These are phyloP conservation scores for Dryas integrifolia DNA, from an alignment of 331 rosid species.

Conservation along the genomic window DNA sequence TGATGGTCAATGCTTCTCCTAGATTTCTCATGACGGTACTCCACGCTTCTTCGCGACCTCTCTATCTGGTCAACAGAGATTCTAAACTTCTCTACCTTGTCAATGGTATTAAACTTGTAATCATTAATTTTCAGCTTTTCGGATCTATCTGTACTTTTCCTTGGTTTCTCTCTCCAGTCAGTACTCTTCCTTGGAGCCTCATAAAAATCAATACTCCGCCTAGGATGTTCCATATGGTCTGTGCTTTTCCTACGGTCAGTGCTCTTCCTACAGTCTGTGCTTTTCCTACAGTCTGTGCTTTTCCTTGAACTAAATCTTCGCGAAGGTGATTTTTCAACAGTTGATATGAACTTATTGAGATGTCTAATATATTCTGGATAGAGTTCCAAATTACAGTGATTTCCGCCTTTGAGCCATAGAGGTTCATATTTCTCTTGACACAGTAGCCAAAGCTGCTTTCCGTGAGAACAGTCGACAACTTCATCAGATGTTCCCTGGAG, in stretches of 20 bases:
- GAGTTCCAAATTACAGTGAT: constrained; percentile 62
- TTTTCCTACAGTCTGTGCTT: constrained; percentile 50
- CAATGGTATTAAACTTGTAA: constrained; percentile 51
- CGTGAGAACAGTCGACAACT: constrained; percentile 73
- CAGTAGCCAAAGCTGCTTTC: constrained; percentile 67
- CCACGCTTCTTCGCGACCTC: constrained; percentile 78
- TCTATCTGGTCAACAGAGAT: constrained; percentile 66
- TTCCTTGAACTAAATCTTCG: constrained; percentile 61
- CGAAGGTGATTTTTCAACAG: constrained; percentile 62
- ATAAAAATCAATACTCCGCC: constrained; percentile 61
- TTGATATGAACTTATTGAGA: constrained; percentile 58
- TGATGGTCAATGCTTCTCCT: constrained; percentile 79
- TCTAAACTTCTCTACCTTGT: constrained; percentile 65
- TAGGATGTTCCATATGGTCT: constrained; percentile 61
- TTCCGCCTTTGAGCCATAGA: constrained; percentile 74
- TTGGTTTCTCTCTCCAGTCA: constrained; percentile 78
- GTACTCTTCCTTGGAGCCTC: constrained; percentile 70
- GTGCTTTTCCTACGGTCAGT: constrained; percentile 27
- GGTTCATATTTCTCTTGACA: constrained; percentile 80
- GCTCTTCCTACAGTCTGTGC: background rate
- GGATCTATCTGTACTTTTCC: constrained; percentile 65
- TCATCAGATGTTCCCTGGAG: constrained; percentile 70
- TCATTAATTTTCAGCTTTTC: constrained; percentile 61
- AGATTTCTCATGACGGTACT: constrained; percentile 71
- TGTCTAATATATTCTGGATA: constrained; percentile 58